These are phyloP conservation scores for Globisporangium nagaii DNA, from an alignment of 352 stramenopile species.

Conservation along the genomic window DNA sequence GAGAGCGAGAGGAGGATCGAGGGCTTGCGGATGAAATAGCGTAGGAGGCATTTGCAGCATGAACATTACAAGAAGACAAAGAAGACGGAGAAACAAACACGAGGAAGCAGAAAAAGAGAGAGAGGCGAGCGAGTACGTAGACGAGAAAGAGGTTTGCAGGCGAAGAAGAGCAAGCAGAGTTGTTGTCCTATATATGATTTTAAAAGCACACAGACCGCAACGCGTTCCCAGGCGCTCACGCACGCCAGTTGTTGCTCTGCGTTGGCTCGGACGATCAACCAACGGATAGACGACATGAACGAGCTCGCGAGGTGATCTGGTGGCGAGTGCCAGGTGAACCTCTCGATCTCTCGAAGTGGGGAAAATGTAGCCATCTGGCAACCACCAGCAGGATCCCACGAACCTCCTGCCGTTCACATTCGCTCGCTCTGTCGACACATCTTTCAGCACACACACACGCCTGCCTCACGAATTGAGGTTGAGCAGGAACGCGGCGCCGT, in stretches of 20 bases:
- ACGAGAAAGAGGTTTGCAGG: constrained; percentile 7
- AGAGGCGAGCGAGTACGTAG: background rate
- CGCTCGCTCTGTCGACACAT: too few relatives aligned
- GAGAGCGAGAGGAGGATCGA: background rate
- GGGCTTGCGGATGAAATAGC: background rate
- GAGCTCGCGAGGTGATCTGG: too few relatives aligned
- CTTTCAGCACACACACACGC: too few relatives aligned
- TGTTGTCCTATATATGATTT: constrained; percentile 11
- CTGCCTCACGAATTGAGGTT: constrained; percentile 89
- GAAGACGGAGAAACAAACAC: background rate
- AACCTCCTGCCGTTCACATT: too few relatives aligned
- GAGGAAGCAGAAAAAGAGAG: background rate
- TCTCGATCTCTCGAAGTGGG: background rate
- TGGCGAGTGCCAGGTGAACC: too few relatives aligned
- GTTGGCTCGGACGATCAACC: too few relatives aligned
- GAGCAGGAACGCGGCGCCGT: constrained; percentile 89
- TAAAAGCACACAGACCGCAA: constrained; percentile 13
- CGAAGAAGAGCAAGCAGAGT: constrained; percentile 5
- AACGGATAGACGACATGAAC: too few relatives aligned
- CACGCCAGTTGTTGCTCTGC: too few relatives aligned
- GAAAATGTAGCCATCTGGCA: constrained; percentile 1
- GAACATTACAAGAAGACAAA: constrained; percentile 10
- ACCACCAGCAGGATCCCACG: too few relatives aligned
- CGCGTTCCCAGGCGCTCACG: too few relatives aligned
- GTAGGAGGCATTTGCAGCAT: background rate